Conservation (phyloP, 2,329 filamentous ascomycete genomes). For the Rhytidhysteron rufulum region DNA sequence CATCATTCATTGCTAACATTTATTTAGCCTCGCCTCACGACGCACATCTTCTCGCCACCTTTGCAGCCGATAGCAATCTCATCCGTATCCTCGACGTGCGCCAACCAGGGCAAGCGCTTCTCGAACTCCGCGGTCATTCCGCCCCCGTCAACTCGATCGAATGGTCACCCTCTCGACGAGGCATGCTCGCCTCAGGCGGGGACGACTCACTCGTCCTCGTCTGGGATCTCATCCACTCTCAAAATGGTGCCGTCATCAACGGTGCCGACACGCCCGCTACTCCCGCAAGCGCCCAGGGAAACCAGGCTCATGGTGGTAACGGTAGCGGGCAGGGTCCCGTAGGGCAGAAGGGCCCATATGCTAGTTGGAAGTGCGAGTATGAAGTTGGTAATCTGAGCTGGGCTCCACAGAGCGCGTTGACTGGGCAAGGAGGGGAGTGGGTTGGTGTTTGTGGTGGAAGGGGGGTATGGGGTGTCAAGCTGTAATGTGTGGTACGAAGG, state of each 20-base stretch:
- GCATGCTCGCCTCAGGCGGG: conserved; percentile 83
- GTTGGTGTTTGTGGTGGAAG: conserved; percentile 76
- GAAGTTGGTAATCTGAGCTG: conserved; percentile 82
- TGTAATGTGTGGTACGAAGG: conserved; percentile 40
- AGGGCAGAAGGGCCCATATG: conserved; percentile 63
- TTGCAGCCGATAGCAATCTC: conserved; percentile 86
- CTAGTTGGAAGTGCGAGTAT: conserved; percentile 81
- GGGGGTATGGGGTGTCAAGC: conserved; percentile 73
- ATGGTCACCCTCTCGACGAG: conserved; percentile 85
- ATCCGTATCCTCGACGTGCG: conserved; percentile 95
- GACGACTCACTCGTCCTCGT: conserved; percentile 90
- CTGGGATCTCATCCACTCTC: conserved; percentile 82
- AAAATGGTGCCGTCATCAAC: conserved; percentile 49
- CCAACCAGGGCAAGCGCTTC: conserved; percentile 89
- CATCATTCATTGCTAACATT: conserved; percentile 1
- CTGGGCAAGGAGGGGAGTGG: conserved; percentile 73
- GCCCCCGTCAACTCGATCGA: conserved; percentile 88
- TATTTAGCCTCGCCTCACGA: conserved; percentile 80
- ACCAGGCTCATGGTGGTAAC: conserved; percentile 22
- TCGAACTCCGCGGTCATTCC: conserved; percentile 86
- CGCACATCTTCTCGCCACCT: conserved; percentile 92
- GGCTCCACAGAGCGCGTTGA: conserved; percentile 68
- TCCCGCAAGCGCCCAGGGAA: conserved; percentile 20
- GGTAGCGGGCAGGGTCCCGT: conserved; percentile 34
- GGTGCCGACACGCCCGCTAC: conserved; percentile 32